Evolutionary conservation across 345 rosid species (phyloP), one percentile per base, ranked within the genome.

Genomic region (Geranium brycei): DNA sequence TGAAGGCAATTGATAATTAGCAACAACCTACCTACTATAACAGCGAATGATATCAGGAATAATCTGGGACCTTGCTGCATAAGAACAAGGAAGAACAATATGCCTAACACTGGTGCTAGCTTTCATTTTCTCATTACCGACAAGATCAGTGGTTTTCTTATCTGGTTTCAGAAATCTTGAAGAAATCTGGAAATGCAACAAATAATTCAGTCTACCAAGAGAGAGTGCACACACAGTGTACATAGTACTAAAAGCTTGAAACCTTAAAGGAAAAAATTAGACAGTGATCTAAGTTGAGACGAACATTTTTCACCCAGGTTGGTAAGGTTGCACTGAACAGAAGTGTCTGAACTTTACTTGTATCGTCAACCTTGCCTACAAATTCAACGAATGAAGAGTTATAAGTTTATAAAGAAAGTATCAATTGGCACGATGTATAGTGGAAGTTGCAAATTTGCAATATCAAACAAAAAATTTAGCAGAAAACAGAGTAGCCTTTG

Each of bases 251-350:
- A 0, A 23, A 23, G 28, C 28, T 23, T 23, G 28, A 23, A 23
- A 23, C 13, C 51, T 8, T 3, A 47, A 47, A 47, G 15, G 51
- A 12, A 40, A 16, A 57, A 13, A 13, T 7, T 13, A 58, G 12
- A 69, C 14, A 7, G 11, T 0, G 58, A 47, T 47, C 5, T 31
- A 8, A 62, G 53, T 17, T 47, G 73, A 68, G 32, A 78, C 90
- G 3, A 63, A 95, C 99, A 56, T 78, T 61, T 80, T 95, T 73
- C 79, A 91, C 96, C 99, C 99, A 95, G 57, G 15, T 4, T 15
- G 96, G 99, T 63, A 95, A 74, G 58, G 99, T 95, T 17, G 97
- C 99, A 79, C 99, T 95, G 77, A 95, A 95, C 66, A 95, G 99
- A 79, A 95, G 93, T 5, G 99, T 95, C 82, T 87, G 96, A 66